Evolutionary conservation across 176 grass and related monocot genomes (phyloP).

Genomic region (Rhynchospora pubera): DNA sequence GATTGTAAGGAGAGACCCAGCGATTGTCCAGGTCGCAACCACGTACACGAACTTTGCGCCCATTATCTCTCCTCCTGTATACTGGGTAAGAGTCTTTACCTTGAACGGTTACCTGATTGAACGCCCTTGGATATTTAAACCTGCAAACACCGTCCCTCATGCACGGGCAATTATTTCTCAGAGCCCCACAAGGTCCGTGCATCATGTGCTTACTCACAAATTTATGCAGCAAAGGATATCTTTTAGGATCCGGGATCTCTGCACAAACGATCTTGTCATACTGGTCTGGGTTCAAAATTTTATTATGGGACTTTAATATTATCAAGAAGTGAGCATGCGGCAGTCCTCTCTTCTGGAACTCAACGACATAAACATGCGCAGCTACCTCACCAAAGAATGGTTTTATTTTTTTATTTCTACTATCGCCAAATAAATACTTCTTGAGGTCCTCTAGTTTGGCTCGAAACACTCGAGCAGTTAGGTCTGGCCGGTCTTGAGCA

Average conservation of each 20-base stretch:
- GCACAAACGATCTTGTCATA: constrained; percentile 14
- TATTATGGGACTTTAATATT: not conserved
- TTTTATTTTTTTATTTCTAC: too few relatives aligned
- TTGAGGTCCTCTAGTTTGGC: too few relatives aligned
- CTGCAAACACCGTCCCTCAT: not conserved
- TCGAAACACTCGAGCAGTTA: too few relatives aligned
- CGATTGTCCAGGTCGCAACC: not conserved
- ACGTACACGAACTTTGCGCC: not conserved
- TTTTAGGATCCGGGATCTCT: constrained; percentile 9
- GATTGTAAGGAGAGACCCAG: not conserved
- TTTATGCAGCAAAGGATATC: not conserved
- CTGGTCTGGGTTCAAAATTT: not conserved
- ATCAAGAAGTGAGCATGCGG: not conserved
- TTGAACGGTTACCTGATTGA: not conserved
- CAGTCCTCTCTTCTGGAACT: constrained; percentile 7
- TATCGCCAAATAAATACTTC: too few relatives aligned
- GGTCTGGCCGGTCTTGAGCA: too few relatives aligned
- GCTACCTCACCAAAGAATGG: too few relatives aligned
- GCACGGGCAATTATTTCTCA: not conserved
- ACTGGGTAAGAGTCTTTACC: not conserved
- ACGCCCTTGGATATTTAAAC: not conserved
- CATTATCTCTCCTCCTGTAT: not conserved
- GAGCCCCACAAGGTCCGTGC: constrained; percentile 17
- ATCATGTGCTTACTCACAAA: constrained; percentile 24
- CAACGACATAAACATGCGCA: too few relatives aligned